Percentiles rank a stretch among this genome's conserved stretches.
Conservation (phyloP, 331 rosid genomes). For the Malus hybrid region DNA sequence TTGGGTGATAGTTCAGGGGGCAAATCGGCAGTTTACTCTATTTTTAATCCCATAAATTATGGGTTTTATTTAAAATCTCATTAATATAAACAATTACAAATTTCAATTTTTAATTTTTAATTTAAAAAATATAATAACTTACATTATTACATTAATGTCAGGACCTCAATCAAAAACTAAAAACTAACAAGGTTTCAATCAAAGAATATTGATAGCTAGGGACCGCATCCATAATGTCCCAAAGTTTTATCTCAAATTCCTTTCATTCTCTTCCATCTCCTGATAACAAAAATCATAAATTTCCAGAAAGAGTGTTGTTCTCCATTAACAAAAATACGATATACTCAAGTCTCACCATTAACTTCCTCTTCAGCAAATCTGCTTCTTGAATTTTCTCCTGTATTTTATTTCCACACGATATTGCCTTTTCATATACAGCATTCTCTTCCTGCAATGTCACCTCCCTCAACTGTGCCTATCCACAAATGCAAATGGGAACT, state of each 20-base stretch:
- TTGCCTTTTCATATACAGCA: conserved; percentile 46
- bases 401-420: conserved; percentile 55
- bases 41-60: no score
- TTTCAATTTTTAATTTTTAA: no score
- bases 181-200: no score
- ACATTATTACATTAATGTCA: no score
- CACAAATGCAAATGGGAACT: not conserved
- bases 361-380: conserved; percentile 37
- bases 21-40: no score
- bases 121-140: no score
- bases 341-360: conserved; percentile 39
- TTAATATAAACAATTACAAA: no score
- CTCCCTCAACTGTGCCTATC: conserved; percentile 83
- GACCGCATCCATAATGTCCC: no score
- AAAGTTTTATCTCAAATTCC: conserved; percentile 47
- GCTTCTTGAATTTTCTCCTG: conserved; percentile 64
- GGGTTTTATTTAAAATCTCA: no score
- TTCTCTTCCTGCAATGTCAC: conserved; percentile 74
- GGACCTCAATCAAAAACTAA: no score
- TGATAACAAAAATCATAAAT: conserved; percentile 12
- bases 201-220: no score
- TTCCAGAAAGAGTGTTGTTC: not conserved
- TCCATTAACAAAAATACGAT: not conserved
- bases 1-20: no score
- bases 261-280: conserved; percentile 68